Percentiles rank a stretch among this genome's conserved stretches.
phyloP scores from a whole-genome alignment of 208 protist genomes.

The Wallacemonas sp. region DNA sequence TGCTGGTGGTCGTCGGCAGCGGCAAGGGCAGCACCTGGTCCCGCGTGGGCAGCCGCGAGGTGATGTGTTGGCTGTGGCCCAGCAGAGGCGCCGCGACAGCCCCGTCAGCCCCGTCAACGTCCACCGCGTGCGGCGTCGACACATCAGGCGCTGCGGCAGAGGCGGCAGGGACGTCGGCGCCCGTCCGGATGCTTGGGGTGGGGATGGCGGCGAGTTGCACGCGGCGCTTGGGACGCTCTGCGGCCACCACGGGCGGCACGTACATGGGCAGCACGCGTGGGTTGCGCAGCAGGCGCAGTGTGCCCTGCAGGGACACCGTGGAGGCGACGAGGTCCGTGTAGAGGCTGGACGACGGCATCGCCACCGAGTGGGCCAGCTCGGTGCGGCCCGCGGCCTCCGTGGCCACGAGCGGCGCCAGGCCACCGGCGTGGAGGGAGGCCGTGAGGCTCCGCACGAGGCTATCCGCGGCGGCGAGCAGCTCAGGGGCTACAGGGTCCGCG shows the following conservation, averaged over 20 bases:
- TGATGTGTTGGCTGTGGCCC: too few species aligned
- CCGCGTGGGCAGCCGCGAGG: too few species aligned
- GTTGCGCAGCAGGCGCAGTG: conserved; percentile 39
- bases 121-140: not conserved
- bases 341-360: not conserved
- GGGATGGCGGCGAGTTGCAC: conserved; percentile 18
- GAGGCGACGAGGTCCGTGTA: conserved; percentile 27
- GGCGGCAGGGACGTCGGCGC: not conserved
- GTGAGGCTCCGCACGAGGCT: conserved; percentile 19
- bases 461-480: conserved; percentile 29
- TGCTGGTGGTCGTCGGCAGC: not conserved
- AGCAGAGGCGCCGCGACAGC: not conserved
- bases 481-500: conserved; percentile 22
- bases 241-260: conserved; percentile 41
- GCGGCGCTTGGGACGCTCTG: conserved; percentile 46
- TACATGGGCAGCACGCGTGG: conserved; percentile 52
- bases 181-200: not conserved
- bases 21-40: not conserved
- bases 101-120: not conserved
- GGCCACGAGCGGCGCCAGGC: conserved; percentile 12
- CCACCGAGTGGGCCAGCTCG: not conserved
- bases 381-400: not conserved
- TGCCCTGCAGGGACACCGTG: conserved; percentile 38
- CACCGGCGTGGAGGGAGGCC: conserved; percentile 33
- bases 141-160: not conserved